Evolutionary conservation across 192 early-diverging fungal genomes (phyloP), one percentile per base, ranked within the genome.

Genomic region (Phlyctochytrium arcticum): DNA sequence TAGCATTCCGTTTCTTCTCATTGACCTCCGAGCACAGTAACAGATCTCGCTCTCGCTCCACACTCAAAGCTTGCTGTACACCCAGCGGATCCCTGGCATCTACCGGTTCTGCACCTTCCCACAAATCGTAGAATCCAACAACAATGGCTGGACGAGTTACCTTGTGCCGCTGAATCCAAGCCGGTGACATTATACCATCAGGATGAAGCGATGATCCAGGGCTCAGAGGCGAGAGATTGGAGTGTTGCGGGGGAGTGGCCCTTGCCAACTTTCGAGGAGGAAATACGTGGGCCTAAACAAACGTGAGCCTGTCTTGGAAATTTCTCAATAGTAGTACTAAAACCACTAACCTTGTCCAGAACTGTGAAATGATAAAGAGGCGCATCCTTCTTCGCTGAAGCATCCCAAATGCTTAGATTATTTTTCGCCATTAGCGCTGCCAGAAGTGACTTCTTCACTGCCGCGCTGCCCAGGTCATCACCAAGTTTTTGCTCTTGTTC

Each of bases 111-210:
- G 10, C 3, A 23, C 54, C 36, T 5, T 68, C 65, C 65, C 65
- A 68, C 27, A 93, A 70, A 9, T 89, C 85, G 54, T 87, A 86
- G 65, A 90, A 82, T 15, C 80, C 80, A 32, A 92, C 83, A 32
- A 89, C 70, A 15, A 87, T 84, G 15, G 82, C 75, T 3, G 92
- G 90, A 0, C 84, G 58, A 6, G 67, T 46, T 27, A 85, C 75
- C 33, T 77, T 78, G 60, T 95, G 88, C 53, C 85, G 80, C 23
- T 65, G 49, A 21, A 91, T 60, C 89, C 89, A 95, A 12, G 64
- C 35, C 1, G 89, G 82, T 1, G 80, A 71, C 66, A 95, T 85
- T n/a, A 95, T 68, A 19, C 93, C 93, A 72, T 93, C 90, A 0
- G 93, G 92, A 77, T 86, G 80, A 49, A 93, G 60, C 9, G 89